Evolutionary conservation across 2,329 filamentous ascomycete genomes (phyloP).

Genomic region (Aspergillus candidus): DNA sequence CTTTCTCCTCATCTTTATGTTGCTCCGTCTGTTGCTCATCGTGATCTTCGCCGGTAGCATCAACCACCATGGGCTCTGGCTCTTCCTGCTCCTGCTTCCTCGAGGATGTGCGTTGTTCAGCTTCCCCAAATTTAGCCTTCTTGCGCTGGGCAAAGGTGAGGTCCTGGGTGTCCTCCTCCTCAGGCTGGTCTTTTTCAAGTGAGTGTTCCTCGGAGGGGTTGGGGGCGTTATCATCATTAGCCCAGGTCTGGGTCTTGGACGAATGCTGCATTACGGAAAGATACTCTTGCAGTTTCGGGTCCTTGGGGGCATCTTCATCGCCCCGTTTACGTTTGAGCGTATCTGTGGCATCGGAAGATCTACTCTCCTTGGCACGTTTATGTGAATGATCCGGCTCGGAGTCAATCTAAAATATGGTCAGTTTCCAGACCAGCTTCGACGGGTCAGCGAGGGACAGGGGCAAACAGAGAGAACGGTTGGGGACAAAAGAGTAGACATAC

Average conservation of each 20-base stretch:
- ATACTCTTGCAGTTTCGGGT: constrained; percentile 81
- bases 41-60: constrained; percentile 17
- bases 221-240: constrained; percentile 46
- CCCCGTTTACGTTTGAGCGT: constrained; percentile 38
- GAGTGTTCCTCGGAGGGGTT: constrained; percentile 18
- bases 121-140: constrained; percentile 36
- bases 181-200: constrained; percentile 16
- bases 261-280: constrained; percentile 71
- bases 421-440: constrained; percentile 36
- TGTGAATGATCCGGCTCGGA: constrained; percentile 26
- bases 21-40: constrained; percentile 11
- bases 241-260: constrained; percentile 59
- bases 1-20: constrained; percentile 22
- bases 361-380: constrained; percentile 20
- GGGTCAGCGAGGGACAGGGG: constrained; percentile 33
- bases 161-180: constrained; percentile 18
- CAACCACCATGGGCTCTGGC: constrained; percentile 21
- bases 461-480: constrained; percentile 9
- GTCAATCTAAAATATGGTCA: constrained; percentile 39
- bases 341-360: constrained; percentile 19
- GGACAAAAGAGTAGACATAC: constrained; percentile 45
- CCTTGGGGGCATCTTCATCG: constrained; percentile 56
- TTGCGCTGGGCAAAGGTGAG: constrained; percentile 39
- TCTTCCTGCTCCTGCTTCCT: constrained; percentile 2
- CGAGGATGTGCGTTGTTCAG: neutral